phyloP scores from a whole-genome alignment of 495 filamentous ascomycete genomes.

The Lepidopterella palustris region DNA sequence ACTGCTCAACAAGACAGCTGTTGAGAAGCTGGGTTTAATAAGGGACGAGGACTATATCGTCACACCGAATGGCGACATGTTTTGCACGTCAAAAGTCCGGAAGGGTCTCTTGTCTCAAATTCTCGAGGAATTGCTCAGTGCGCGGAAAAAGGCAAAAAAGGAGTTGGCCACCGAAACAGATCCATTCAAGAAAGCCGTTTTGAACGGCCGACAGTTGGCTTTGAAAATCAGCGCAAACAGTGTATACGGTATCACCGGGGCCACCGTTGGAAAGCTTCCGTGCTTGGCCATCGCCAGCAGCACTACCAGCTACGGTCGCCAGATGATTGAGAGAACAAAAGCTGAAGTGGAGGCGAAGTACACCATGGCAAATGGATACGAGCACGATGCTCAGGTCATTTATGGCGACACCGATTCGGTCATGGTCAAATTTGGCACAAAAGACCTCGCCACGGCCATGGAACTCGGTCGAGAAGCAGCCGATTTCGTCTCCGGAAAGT shows the following conservation, averaged over 20 bases:
- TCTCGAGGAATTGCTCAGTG: conserved; percentile 81
- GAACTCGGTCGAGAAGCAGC: conserved; percentile 89
- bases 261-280: conserved; percentile 90
- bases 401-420: conserved; percentile 99
- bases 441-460: conserved; percentile 80
- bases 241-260: conserved; percentile 95
- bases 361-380: conserved; percentile 88
- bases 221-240: conserved; percentile 96
- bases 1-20: conserved; percentile 68
- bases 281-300: conserved; percentile 94
- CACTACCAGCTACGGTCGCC: conserved; percentile 88
- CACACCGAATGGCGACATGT: conserved; percentile 90
- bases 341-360: conserved; percentile 84
- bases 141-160: conserved; percentile 87
- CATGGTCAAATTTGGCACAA: conserved; percentile 97
- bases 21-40: conserved; percentile 64
- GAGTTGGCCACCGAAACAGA: conserved; percentile 89
- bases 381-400: conserved; percentile 89
- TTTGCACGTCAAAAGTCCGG: conserved; percentile 77
- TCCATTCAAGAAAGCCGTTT: conserved; percentile 91
- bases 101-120: conserved; percentile 94
- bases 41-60: conserved; percentile 94
- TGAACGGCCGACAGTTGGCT: conserved; percentile 95
- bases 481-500: conserved; percentile 79
- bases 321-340: conserved; percentile 98